phyloP scores from a whole-genome alignment of 78 protist genomes.

The Chrysochromulina parva region DNA sequence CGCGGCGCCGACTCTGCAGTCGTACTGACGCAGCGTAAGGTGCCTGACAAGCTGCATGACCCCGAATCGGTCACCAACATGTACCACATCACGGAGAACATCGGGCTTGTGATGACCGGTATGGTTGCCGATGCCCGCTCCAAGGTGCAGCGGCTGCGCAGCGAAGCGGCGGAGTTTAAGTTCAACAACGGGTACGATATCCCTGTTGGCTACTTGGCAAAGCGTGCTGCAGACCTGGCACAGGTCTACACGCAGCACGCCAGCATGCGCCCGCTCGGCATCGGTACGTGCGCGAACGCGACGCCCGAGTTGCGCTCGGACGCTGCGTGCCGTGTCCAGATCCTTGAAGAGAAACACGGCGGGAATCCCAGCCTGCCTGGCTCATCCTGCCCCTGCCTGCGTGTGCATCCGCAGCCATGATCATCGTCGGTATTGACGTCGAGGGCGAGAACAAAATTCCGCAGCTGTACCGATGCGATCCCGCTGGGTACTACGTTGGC shows the following conservation, averaged over 20 bases:
- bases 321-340: no score
- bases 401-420: background rate
- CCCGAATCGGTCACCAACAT: constrained; percentile 83
- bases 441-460: constrained; percentile 54
- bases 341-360: no score
- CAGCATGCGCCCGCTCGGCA: constrained; percentile 39
- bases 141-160: background rate
- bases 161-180: constrained; percentile 88
- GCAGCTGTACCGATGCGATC: constrained; percentile 91
- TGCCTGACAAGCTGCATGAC: constrained; percentile 86
- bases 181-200: constrained; percentile 76
- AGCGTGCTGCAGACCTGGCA: constrained; percentile 89
- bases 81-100: constrained; percentile 75
- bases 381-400: no score
- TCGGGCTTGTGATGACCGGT: constrained; percentile 93
- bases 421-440: constrained; percentile 38
- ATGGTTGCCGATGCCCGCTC: constrained; percentile 63
- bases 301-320: no score
- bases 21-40: constrained; percentile 91
- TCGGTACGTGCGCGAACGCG: background rate
- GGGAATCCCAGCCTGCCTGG: no score
- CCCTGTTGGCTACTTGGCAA: constrained; percentile 84
- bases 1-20: constrained; percentile 84
- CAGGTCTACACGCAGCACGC: constrained; percentile 87
- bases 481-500: constrained; percentile 85